Conservation (phyloP, 495 filamentous ascomycete species). For the Penicillium coffeae region DNA sequence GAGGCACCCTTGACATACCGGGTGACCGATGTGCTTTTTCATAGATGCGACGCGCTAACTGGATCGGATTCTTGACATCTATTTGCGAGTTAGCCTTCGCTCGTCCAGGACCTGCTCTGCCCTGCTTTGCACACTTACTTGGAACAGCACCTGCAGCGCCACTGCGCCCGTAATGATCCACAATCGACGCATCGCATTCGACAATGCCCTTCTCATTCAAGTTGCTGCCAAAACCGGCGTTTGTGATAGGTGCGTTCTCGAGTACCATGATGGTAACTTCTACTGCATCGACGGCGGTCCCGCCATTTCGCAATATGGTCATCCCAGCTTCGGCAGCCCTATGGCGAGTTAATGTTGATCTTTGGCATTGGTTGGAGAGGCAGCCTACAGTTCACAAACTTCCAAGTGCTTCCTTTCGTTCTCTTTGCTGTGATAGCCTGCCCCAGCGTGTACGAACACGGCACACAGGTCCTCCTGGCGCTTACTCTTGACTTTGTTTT, state of each 20-base stretch:
- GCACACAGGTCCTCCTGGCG: conserved; percentile 50
- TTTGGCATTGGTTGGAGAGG: background rate
- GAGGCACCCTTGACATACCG: conserved; percentile 81
- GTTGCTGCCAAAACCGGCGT: conserved; percentile 94
- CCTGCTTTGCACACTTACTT: conserved; percentile 52
- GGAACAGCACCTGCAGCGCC: conserved; percentile 88
- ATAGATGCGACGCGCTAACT: conserved; percentile 76
- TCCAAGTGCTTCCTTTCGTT: conserved; percentile 81
- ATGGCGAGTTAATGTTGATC: conserved; percentile 5
- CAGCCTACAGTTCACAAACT: conserved; percentile 79
- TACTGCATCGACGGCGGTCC: conserved; percentile 81
- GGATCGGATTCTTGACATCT: conserved; percentile 93
- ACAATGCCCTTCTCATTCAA: conserved; percentile 84
- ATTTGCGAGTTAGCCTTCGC: conserved; percentile 6
- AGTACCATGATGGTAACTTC: conserved; percentile 83
- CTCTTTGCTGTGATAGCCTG: conserved; percentile 82
- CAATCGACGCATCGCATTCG: conserved; percentile 89
- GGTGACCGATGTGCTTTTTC: conserved; percentile 67
- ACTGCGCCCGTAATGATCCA: conserved; percentile 86
- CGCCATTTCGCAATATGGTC: conserved; percentile 70
- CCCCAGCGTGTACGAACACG: conserved; percentile 95
- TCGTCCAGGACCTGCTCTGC: background rate
- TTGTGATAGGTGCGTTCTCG: conserved; percentile 93
- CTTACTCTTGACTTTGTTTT: too few species aligned
- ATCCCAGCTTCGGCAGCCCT: conserved; percentile 83